Evolutionary conservation across 257 asterid genomes (phyloP).

Genomic region (Jasminum sambac): DNA sequence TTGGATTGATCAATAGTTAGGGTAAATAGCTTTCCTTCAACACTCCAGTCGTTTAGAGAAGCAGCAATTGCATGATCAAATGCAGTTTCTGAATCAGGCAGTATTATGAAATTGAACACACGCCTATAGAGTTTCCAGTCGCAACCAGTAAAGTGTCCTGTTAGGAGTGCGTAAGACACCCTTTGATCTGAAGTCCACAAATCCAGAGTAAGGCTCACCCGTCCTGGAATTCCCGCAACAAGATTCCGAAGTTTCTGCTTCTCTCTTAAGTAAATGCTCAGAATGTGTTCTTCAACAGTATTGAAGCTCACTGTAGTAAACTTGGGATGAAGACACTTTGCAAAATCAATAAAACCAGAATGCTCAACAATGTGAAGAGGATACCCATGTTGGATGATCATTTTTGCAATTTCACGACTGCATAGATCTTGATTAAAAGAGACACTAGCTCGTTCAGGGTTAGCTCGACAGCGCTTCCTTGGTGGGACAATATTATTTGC

Average conservation of each 20-base stretch:
- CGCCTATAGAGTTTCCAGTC: slow-evolving; percentile 76
- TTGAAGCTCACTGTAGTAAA: slow-evolving; percentile 39
- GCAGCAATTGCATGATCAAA: slow-evolving; percentile 49
- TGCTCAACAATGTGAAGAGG: slow-evolving; percentile 75
- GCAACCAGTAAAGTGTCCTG: slow-evolving; percentile 71
- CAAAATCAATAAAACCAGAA: slow-evolving; percentile 57
- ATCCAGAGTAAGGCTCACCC: slow-evolving; percentile 64
- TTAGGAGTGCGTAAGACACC: slow-evolving; percentile 47
- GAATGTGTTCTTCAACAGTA: slow-evolving; percentile 48
- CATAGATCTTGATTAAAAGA: slow-evolving; percentile 43
- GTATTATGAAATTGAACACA: slow-evolving; percentile 44
- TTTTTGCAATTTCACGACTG: slow-evolving; percentile 56
- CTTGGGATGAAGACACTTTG: slow-evolving; percentile 62
- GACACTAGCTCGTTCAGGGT: slow-evolving; percentile 35
- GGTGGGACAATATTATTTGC: slow-evolving; percentile 50
- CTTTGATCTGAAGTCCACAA: slow-evolving; percentile 63
- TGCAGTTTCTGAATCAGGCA: slow-evolving; percentile 63
- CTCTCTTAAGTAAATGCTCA: slow-evolving; percentile 52
- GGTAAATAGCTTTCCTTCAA: slow-evolving; percentile 54
- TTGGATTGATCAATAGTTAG: slow-evolving; percentile 47
- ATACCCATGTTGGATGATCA: slow-evolving; percentile 79
- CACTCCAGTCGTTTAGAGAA: slow-evolving; percentile 69
- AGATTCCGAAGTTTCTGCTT: slow-evolving; percentile 61
- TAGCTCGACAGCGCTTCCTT: slow-evolving; percentile 61
- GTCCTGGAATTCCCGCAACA: slow-evolving; percentile 61